Evolutionary conservation across 2,329 filamentous ascomycete genomes (phyloP).

Genomic region (Trichoderma atroviride): DNA sequence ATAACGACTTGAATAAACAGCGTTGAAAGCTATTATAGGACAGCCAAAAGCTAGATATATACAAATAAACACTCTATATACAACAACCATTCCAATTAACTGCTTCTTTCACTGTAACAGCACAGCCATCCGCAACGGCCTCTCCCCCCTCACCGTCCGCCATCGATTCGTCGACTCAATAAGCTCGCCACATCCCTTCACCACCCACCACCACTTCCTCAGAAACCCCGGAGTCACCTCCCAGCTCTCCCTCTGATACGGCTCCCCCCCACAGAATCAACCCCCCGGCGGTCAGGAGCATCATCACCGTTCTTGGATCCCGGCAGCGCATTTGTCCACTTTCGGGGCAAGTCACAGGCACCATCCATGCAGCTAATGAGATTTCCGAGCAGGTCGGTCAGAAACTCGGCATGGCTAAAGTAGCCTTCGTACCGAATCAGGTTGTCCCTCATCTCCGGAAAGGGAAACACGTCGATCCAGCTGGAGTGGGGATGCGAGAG

Average conservation of each 20-base stretch:
- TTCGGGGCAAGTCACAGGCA: not conserved
- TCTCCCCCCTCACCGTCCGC: constrained; percentile 32
- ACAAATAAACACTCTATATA: not conserved
- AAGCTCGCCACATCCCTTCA: constrained; percentile 31
- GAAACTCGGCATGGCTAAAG: constrained; percentile 44
- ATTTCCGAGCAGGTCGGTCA: constrained; percentile 28
- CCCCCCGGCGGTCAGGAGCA: constrained; percentile 24
- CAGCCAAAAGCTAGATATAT: not conserved
- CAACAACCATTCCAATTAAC: not conserved
- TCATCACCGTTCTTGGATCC: not conserved
- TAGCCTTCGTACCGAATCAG: constrained; percentile 41
- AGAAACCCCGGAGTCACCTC: constrained; percentile 33
- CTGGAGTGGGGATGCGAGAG: constrained; percentile 42
- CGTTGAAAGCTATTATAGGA: not conserved
- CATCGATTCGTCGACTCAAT: constrained; percentile 31
- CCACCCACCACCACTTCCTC: constrained; percentile 31
- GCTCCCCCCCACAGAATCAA: constrained; percentile 35
- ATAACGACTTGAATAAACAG: not conserved
- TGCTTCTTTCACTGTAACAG: not conserved
- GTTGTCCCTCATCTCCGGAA: constrained; percentile 43
- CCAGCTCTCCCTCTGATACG: constrained; percentile 31
- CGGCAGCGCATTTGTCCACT: not conserved
- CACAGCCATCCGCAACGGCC: constrained; percentile 17
- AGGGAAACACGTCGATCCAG: constrained; percentile 49
- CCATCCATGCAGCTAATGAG: constrained; percentile 12